Conservation (phyloP, 768 basidiomycete genomes). For the Tricholoma sp. region DNA sequence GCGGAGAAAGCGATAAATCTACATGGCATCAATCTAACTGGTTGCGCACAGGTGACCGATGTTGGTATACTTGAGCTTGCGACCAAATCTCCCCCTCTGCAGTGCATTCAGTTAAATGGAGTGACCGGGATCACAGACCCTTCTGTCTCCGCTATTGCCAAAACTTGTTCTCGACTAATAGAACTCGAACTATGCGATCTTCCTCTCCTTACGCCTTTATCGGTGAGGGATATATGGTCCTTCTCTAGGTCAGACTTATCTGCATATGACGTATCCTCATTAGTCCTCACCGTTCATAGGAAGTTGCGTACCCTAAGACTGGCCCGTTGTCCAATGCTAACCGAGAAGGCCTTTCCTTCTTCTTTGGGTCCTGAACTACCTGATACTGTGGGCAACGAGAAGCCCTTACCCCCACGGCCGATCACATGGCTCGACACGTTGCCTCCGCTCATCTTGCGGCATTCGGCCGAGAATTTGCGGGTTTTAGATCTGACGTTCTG, state of each 20-base stretch:
- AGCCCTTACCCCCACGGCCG: conserved; percentile 52
- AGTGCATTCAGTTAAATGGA: conserved; percentile 71
- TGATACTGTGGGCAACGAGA: conserved; percentile 27
- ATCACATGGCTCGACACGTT: conserved; percentile 56
- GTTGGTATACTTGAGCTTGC: conserved; percentile 71
- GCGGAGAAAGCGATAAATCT: conserved; percentile 60
- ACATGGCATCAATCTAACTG: conserved; percentile 70
- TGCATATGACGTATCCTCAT: conserved; percentile 10
- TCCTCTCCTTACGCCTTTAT: conserved; percentile 58
- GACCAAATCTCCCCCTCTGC: conserved; percentile 58
- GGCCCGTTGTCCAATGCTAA: conserved; percentile 70
- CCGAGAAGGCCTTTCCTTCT: conserved; percentile 76
- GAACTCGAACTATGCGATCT: conserved; percentile 79
- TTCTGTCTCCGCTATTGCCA: conserved; percentile 64
- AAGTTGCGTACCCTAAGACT: conserved; percentile 73
- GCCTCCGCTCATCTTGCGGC: conserved; percentile 59
- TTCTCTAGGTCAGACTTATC: conserved; percentile 50
- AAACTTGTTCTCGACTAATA: conserved; percentile 67
- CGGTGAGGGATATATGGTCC: conserved; percentile 77
- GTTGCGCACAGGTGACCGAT: conserved; percentile 74
- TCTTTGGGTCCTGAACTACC: conserved; percentile 25
- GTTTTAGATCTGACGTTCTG: conserved; percentile 76
- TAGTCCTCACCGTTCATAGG: conserved; percentile 26
- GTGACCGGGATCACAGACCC: conserved; percentile 57
- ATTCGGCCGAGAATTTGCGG: conserved; percentile 68